phyloP scores from a whole-genome alignment of 345 rosid genomes.

The Lepidium didymum region DNA sequence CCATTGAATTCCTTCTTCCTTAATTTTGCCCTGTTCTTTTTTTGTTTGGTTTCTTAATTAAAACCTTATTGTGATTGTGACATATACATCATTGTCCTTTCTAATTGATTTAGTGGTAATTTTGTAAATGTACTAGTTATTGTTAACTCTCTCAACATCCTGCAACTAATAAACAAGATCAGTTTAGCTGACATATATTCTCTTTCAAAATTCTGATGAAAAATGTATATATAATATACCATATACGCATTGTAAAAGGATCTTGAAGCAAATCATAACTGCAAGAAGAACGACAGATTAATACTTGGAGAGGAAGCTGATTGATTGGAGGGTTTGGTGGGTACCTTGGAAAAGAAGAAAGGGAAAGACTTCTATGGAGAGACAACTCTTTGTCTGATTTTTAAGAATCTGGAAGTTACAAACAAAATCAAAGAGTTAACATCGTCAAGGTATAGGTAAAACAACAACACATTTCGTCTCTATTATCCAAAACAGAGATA shows the following conservation, averaged over 20 bases:
- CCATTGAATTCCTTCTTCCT: not conserved
- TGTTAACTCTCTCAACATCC: not conserved
- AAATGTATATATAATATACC: not conserved
- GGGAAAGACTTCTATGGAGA: not conserved
- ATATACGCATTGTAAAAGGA: not conserved
- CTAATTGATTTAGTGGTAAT: not conserved
- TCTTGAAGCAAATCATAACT: not conserved
- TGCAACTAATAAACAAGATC: not conserved
- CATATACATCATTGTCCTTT: constrained; percentile 14
- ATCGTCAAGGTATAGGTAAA: not conserved
- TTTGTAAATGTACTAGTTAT: constrained; percentile 20
- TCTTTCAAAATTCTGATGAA: not conserved
- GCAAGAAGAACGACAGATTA: not conserved
- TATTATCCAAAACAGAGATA: not conserved
- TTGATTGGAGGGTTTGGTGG: not conserved
- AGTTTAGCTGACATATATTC: not conserved
- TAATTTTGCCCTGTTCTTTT: not conserved
- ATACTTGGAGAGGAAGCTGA: constrained; percentile 1
- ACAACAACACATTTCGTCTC: not conserved
- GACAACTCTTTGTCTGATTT: not conserved
- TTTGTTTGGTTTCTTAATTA: too few species aligned
- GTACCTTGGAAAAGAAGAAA: constrained; percentile 26
- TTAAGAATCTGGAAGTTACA: not conserved
- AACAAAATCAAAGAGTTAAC: not conserved
- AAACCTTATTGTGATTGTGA: constrained; percentile 13